These are phyloP conservation scores for Neoboletus subvelutipes DNA, from an alignment of 768 basidiomycete genomes.

Conservation along the genomic window DNA sequence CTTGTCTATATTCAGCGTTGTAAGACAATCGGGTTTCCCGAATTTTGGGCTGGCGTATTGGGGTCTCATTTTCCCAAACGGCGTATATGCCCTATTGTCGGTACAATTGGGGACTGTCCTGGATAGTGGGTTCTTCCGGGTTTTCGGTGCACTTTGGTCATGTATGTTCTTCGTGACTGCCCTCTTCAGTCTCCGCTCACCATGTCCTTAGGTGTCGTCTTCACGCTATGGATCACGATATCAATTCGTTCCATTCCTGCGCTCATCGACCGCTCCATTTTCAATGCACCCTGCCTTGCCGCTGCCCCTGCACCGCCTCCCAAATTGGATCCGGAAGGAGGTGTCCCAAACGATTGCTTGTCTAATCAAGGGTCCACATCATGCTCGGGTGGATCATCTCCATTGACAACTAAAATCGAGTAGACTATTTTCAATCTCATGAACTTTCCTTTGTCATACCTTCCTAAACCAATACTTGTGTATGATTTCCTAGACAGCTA, in stretches of 20 bases:
- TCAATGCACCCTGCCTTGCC: slow-evolving; percentile 44
- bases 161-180: slow-evolving; percentile 34
- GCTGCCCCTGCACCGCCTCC: slow-evolving; percentile 8
- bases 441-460: not conserved
- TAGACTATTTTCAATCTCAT: not conserved
- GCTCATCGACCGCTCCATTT: slow-evolving; percentile 47
- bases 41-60: slow-evolving; percentile 50
- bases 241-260: slow-evolving; percentile 44
- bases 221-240: slow-evolving; percentile 43
- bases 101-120: slow-evolving; percentile 49
- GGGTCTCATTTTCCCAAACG: slow-evolving; percentile 59
- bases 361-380: not conserved
- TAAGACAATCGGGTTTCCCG: slow-evolving; percentile 32
- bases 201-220: slow-evolving; percentile 36
- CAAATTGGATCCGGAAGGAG: slow-evolving; percentile 12
- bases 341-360: not conserved
- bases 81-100: slow-evolving; percentile 48
- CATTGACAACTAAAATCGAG: not conserved
- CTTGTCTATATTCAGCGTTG: slow-evolving; percentile 38
- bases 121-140: slow-evolving; percentile 50
- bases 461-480: not conserved
- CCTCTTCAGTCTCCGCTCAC: not conserved
- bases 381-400: not conserved
- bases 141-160: slow-evolving; percentile 53
- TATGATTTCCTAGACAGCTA: not conserved